Evolutionary conservation across 129 eudicot genomes (phyloP).

Genomic region (Escallonia herrerae): DNA sequence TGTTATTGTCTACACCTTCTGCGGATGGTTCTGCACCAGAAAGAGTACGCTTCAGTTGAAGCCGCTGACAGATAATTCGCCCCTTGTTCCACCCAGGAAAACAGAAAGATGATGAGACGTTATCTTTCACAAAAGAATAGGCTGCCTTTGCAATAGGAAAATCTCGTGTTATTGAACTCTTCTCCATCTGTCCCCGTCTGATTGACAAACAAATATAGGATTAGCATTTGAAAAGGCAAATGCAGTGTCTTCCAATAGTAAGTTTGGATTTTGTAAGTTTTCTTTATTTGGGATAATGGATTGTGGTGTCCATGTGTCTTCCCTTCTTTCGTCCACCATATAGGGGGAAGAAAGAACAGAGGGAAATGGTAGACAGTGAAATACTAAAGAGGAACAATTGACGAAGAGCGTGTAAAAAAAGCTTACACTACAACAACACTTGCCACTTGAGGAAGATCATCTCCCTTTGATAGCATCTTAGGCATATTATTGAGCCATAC

Average conservation of each 20-base stretch:
- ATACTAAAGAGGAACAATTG: not conserved
- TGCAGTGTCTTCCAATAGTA: not conserved
- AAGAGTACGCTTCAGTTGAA: slow-evolving; percentile 66
- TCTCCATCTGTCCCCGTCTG: slow-evolving; percentile 97
- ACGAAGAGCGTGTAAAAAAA: not conserved
- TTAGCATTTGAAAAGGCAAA: not conserved
- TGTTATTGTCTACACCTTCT: slow-evolving; percentile 19
- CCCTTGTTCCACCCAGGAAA: slow-evolving; percentile 98
- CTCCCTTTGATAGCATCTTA: slow-evolving; percentile 30
- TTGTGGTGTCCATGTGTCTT: too few species aligned
- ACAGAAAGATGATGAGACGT: slow-evolving; percentile 60
- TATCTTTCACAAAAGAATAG: slow-evolving; percentile 58
- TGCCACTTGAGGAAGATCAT: slow-evolving; percentile 86
- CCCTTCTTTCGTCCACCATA: too few species aligned
- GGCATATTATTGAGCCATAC: slow-evolving; percentile 71
- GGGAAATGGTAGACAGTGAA: too few species aligned
- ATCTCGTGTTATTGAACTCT: slow-evolving; percentile 72
- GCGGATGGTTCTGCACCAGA: slow-evolving; percentile 29
- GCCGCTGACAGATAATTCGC: slow-evolving; percentile 71
- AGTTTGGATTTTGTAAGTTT: too few species aligned
- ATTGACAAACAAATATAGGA: slow-evolving; percentile 17
- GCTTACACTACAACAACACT: slow-evolving; percentile 83
- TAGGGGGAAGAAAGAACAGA: too few species aligned
- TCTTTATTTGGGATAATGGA: too few species aligned
- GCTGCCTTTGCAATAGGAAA: slow-evolving; percentile 77